phyloP scores from a whole-genome alignment of 495 filamentous ascomycete species.

The Tuber microsphaerosporum region DNA sequence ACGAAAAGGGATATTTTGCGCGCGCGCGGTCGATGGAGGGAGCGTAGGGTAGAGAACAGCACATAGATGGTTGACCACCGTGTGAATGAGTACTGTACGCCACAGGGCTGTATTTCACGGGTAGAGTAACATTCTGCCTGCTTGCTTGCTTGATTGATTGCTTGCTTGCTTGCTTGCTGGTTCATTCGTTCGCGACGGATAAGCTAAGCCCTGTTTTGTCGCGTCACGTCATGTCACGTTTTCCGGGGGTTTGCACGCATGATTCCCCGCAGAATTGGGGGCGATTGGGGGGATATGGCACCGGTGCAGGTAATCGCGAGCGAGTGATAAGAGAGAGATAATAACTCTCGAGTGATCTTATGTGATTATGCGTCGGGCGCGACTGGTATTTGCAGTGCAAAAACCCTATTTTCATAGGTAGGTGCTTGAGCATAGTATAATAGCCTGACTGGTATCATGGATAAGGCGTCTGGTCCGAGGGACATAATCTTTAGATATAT shows the following conservation, averaged over 20 bases:
- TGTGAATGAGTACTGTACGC: neutral
- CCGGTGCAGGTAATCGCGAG: neutral
- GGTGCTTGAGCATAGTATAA: neutral
- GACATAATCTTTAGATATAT: neutral
- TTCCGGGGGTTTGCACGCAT: neutral
- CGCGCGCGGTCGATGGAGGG: neutral
- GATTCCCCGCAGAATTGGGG: neutral
- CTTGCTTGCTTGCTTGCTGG: neutral
- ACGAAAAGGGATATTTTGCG: neutral
- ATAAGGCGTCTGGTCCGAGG: neutral
- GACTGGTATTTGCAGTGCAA: neutral
- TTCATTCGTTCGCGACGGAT: neutral
- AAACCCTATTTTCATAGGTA: neutral
- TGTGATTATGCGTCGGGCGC: neutral
- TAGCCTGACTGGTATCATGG: neutral
- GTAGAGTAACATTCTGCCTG: neutral
- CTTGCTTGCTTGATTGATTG: neutral
- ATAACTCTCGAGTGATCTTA: neutral
- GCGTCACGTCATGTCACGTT: slow-evolving; percentile 4
- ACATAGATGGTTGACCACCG: neutral
- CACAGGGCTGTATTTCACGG: neutral
- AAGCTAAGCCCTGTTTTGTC: neutral
- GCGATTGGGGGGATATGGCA: neutral
- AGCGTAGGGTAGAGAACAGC: neutral
- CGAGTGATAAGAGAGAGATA: neutral